Evolutionary conservation across 2,329 filamentous ascomycete species (phyloP).

Genomic region (Fusarium burgessii): DNA sequence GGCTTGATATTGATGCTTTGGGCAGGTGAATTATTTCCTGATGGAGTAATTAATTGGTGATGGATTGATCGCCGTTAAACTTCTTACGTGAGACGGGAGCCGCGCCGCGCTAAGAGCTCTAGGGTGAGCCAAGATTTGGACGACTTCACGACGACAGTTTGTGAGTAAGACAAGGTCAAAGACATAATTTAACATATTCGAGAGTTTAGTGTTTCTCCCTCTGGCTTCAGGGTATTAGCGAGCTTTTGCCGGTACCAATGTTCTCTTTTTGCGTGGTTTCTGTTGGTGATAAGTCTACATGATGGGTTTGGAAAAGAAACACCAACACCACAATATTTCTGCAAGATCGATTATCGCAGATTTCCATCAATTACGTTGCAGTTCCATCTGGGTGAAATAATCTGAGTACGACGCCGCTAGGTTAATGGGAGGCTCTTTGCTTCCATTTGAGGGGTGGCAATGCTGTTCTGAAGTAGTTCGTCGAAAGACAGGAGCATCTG

Average conservation of each 20-base stretch:
- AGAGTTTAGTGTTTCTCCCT: accelerated
- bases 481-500: accelerated
- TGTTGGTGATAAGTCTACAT: too few relatives aligned
- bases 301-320: background rate
- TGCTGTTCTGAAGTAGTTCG: background rate
- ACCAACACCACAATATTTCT: background rate
- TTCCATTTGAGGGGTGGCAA: background rate
- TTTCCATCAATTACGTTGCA: background rate
- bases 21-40: background rate
- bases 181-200: background rate
- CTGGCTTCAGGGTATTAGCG: too few relatives aligned
- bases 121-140: background rate
- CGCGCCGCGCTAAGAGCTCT: slow-evolving; percentile 7
- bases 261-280: background rate
- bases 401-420: background rate
- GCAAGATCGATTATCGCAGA: accelerated
- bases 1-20: background rate
- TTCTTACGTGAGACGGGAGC: slow-evolving; percentile 28
- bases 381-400: background rate
- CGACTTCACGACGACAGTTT: background rate
- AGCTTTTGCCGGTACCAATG: accelerated
- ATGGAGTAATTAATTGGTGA: background rate
- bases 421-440: accelerated
- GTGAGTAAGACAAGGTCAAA: accelerated
- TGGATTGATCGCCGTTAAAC: slow-evolving; percentile 4